phyloP scores from a whole-genome alignment of 78 protist genomes.

The Bodo saltans region DNA sequence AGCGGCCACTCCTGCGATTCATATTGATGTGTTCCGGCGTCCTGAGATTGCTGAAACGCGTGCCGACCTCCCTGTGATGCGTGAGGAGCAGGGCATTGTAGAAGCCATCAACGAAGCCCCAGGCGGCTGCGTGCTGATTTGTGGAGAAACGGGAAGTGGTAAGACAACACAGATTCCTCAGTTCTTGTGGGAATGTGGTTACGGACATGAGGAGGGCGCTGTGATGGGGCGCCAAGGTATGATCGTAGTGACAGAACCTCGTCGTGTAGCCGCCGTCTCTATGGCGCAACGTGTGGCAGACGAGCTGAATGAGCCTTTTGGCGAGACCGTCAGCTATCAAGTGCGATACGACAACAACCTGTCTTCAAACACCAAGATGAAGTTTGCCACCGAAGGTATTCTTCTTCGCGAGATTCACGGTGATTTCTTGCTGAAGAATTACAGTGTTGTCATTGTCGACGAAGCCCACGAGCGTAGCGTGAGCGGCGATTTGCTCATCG shows the following conservation, averaged over 20 bases:
- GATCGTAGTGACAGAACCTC: conserved; percentile 97
- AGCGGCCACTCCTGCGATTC: neutral
- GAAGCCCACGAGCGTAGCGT: conserved; percentile 91
- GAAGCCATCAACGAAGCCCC: conserved; percentile 65
- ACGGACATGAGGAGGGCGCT: conserved; percentile 5
- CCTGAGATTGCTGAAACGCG: conserved; percentile 30
- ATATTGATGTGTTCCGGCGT: conserved; percentile 24
- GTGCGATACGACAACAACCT: conserved; percentile 71
- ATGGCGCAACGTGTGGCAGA: conserved; percentile 88
- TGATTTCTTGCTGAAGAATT: conserved; percentile 73
- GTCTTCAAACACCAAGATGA: conserved; percentile 54
- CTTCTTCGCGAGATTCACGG: conserved; percentile 68
- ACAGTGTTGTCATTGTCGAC: conserved; percentile 88
- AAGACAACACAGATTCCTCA: conserved; percentile 93
- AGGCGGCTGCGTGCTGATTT: conserved; percentile 55
- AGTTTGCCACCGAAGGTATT: conserved; percentile 94
- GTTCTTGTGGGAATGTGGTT: conserved; percentile 88
- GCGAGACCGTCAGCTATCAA: conserved; percentile 74
- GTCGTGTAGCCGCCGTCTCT: conserved; percentile 97
- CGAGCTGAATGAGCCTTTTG: conserved; percentile 71
- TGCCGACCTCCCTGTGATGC: conserved; percentile 49
- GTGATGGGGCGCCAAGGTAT: conserved; percentile 49
- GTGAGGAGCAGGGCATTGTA: conserved; percentile 77
- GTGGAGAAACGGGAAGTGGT: conserved; percentile 91
- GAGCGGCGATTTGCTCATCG: conserved; percentile 85